phyloP scores from a whole-genome alignment of 495 filamentous ascomycete species.

The Aspergillus homomorphus region DNA sequence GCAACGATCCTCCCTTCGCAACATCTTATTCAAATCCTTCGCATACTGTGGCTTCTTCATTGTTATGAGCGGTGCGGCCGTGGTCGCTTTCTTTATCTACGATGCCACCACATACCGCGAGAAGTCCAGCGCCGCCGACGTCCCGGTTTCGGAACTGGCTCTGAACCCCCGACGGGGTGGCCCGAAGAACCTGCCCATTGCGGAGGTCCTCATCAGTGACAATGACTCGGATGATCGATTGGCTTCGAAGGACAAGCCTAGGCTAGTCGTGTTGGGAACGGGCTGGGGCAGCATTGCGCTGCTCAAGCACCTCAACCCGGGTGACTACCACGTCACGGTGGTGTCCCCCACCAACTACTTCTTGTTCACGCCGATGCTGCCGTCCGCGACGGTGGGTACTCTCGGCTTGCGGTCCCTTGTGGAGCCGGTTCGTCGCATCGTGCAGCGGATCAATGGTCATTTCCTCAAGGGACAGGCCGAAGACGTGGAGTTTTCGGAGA shows the following conservation, averaged over 20 bases:
- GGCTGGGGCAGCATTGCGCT: slow-evolving; percentile 95
- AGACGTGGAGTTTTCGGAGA: slow-evolving; percentile 85
- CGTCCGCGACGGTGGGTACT: slow-evolving; percentile 93
- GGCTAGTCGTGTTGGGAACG: slow-evolving; percentile 86
- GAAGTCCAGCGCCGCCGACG: slow-evolving; percentile 59
- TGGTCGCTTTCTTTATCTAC: slow-evolving; percentile 88
- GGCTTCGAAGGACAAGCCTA: slow-evolving; percentile 77
- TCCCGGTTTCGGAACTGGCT: slow-evolving; percentile 78
- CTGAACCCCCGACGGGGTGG: slow-evolving; percentile 80
- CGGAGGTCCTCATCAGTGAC: slow-evolving; percentile 81
- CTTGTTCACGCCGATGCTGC: slow-evolving; percentile 96
- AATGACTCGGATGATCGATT: slow-evolving; percentile 68
- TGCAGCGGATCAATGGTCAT: slow-evolving; percentile 74
- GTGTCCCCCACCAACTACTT: slow-evolving; percentile 95
- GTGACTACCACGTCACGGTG: slow-evolving; percentile 91
- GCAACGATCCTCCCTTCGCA: slow-evolving; percentile 16
- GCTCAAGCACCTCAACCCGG: slow-evolving; percentile 83
- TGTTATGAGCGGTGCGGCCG: slow-evolving; percentile 47
- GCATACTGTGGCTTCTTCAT: slow-evolving; percentile 59
- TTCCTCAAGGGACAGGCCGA: slow-evolving; percentile 84
- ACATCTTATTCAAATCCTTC: slow-evolving; percentile 44
- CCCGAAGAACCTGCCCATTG: slow-evolving; percentile 93
- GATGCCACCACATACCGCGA: slow-evolving; percentile 88
- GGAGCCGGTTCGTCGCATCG: slow-evolving; percentile 86
- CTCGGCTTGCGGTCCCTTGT: slow-evolving; percentile 86